phyloP scores from a whole-genome alignment of 1,139 yeast genomes.

The Suhomyces bokatorum region DNA sequence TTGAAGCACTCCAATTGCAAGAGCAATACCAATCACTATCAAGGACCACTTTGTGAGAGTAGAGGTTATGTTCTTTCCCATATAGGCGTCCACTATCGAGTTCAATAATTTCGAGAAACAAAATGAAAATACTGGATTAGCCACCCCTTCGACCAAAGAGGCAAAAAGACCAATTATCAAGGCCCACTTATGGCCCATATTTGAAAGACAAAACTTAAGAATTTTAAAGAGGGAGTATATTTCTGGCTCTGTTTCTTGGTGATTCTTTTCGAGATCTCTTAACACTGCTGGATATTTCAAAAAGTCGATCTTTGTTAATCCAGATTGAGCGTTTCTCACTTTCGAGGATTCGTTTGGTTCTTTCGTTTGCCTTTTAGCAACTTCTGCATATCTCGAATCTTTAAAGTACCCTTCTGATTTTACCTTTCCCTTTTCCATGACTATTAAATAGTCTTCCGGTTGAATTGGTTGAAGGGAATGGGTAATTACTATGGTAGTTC shows the following conservation, averaged over 20 bases:
- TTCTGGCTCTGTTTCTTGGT: constrained; percentile 4
- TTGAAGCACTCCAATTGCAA: constrained; percentile 58
- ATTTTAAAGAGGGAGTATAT: constrained; percentile 34
- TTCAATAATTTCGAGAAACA: constrained; percentile 68
- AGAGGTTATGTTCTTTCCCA: constrained; percentile 21
- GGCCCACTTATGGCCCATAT: constrained; percentile 35
- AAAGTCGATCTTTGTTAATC: constrained; percentile 15
- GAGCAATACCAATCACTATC: constrained; percentile 58
- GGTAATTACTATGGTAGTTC: constrained; percentile 77
- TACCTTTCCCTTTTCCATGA: constrained; percentile 60
- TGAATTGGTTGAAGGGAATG: constrained; percentile 68
- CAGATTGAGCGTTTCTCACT: not conserved
- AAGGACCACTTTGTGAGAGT: constrained; percentile 65
- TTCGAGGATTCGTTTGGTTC: too few species aligned
- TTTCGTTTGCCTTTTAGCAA: too few species aligned
- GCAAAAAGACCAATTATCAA: constrained; percentile 53
- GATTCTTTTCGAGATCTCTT: constrained; percentile 22
- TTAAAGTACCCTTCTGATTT: constrained; percentile 26
- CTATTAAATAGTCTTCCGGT: constrained; percentile 52
- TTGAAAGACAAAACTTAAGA: constrained; percentile 33
- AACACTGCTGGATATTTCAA: constrained; percentile 28
- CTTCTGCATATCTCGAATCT: not conserved
- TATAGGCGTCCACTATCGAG: constrained; percentile 50
- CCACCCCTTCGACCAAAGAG: constrained; percentile 58
- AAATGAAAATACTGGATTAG: constrained; percentile 77